Base-by-base conservation (phyloP, 164 flowering plant species). In the Echeveria elegans region DNA sequence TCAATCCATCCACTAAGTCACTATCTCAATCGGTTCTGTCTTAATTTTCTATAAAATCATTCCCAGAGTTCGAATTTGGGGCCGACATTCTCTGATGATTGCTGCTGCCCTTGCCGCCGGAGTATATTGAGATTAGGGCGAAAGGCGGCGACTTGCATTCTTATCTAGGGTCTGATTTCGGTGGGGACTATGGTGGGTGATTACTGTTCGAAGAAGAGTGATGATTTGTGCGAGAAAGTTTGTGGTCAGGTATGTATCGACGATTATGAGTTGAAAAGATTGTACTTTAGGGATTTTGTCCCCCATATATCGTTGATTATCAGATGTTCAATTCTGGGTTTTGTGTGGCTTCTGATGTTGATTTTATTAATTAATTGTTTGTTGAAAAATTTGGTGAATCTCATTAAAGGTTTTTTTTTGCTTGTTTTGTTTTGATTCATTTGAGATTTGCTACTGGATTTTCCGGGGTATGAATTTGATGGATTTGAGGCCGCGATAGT, bases 181-280 rank as follows among this genome's bases (percentile, higher is more conserved):
- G n/a, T n/a, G 7, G 61, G 18, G 0, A 12, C 37, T 23, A 69
- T 61, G 66, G 82, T 83, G 86, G 92, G 78, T 67, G 87, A 90
- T 66, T 85, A 80, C 61, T 67, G 62, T 73, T 88, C 85, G 47
- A 90, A 90, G 82, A 90, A 90, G 76, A 77, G 85, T 50, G 97
- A 90, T 74, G 95, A 83, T 76, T 77, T 87, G 21, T 90, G 92
- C 68, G 83, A 80, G 23, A 88, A 80, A 18, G 85, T 88, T 72
- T 88, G 95, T 71, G 89, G 97, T 14, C 82, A 90, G 97, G 97
- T 88, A 74, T 50, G 63, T 28, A 66, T 47, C 19, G 37, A 5
- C 5, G 47, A 50, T n/a, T n/a, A n/a, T 67, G 11, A 41, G 23
- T 59, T 19, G 61, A 15, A 56, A 19, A 29, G 3, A 4, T 69